Base-by-base conservation (phyloP, 805 yeast genomes). In the Tetrapisispora fleetii region DNA sequence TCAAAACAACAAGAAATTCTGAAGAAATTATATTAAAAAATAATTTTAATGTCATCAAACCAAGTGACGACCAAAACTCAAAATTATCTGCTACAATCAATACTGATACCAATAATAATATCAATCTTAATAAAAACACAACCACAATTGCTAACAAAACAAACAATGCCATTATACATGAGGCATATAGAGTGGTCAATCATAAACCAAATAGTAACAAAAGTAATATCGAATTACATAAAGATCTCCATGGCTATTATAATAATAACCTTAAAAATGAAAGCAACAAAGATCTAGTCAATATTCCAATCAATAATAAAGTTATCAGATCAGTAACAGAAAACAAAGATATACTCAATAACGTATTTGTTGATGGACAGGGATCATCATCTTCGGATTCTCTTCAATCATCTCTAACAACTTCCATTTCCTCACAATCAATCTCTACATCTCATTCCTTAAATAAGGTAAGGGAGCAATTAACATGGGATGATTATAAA, bases 371-470 rank as follows among this genome's bases (percentile, higher is more conserved):
- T 11, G 43, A 40, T 17, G 22, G 16, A 2, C 48, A 40, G 19
- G 45, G 16, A 24, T 46, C 43, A n/a, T 18, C 33, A 1, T 46
- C 48, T n/a, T 46, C 48, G 6, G 37, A 35, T 22, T 46, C 48
- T 14, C 17, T 46, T 4, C 35, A 35, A 14, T 46, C 48, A 11
- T 40, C 48, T 13, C 24, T 46, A 18, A 22, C 48, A 16, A 28
- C 33, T 19, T 40, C 45, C 6, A 40, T 46, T n/a, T 46, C 41
- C 2, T 40, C 43, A 27, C 37, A 40, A 18, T 40, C 48, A 6
- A 32, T 30, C 13, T 28, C 44, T 11, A 41, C 44, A 14, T 40
- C 48, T 24, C 22, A n/a, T 24, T 46, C 48, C 35, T 17, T 46
- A 28, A 35, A 40, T 16, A 30, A 32, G 2, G 18, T 41, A 24